These are phyloP conservation scores for Serendipita sp. DNA, from an alignment of 768 basidiomycete genomes.

Conservation along the genomic window DNA sequence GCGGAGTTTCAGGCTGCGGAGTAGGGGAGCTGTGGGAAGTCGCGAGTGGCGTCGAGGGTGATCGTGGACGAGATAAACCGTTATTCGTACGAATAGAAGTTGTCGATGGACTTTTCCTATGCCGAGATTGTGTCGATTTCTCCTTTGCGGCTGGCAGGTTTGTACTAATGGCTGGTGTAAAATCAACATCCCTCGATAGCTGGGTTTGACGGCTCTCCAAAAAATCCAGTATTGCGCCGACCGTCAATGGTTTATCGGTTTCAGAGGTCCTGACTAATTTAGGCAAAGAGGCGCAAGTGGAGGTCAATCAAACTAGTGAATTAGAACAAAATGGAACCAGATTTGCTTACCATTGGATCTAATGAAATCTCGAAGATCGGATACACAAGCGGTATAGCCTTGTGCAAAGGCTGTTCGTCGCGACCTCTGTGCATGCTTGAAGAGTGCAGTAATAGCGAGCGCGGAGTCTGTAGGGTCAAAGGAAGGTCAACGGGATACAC, in stretches of 20 bases:
- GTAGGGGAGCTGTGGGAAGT: not conserved
- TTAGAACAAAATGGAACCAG: not conserved
- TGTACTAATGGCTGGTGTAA: not conserved
- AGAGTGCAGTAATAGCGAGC: constrained; percentile 1
- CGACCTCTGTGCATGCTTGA: constrained; percentile 3
- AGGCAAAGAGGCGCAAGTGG: not conserved
- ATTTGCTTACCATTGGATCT: not conserved
- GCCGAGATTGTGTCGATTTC: not conserved
- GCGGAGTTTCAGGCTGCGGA: not conserved
- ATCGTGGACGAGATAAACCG: not conserved
- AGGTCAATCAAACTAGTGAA: not conserved
- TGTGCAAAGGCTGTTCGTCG: not conserved
- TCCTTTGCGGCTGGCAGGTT: not conserved
- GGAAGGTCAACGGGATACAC: not conserved
- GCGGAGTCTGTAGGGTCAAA: not conserved
- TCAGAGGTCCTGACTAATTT: not conserved
- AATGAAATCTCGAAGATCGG: constrained; percentile 5
- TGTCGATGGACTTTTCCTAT: not conserved
- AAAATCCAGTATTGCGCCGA: not conserved
- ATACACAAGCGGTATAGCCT: not conserved
- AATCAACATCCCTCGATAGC: not conserved
- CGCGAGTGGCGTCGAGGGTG: not conserved
- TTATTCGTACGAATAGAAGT: not conserved
- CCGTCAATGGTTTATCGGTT: constrained; percentile 1
- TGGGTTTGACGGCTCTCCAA: not conserved